These are phyloP conservation scores for Abrus pulchellus DNA, from an alignment of 306 rosid species.

Conservation along the genomic window DNA sequence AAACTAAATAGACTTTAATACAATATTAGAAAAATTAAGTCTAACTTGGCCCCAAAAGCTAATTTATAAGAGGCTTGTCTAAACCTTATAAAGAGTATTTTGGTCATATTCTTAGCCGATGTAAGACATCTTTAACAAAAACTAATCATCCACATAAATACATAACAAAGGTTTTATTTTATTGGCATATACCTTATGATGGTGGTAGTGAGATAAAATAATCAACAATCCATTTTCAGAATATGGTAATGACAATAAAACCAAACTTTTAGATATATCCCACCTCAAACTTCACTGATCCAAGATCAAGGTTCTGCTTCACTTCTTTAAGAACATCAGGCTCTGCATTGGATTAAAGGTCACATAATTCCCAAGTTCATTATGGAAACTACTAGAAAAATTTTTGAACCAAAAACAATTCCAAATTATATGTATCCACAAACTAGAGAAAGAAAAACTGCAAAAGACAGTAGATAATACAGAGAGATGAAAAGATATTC, in stretches of 20 bases:
- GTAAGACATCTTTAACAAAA: too few species aligned
- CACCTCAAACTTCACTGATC: constrained; percentile 97
- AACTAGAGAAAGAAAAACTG: constrained; percentile 3
- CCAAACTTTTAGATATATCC: constrained; percentile 32
- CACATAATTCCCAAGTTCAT: constrained; percentile 35
- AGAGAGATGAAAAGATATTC: background rate
- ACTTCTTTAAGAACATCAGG: constrained; percentile 98
- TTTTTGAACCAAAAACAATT: background rate
- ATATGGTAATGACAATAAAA: constrained; percentile 14
- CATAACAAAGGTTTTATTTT: background rate
- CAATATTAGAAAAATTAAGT: too few species aligned
- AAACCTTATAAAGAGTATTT: too few species aligned
- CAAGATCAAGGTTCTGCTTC: constrained; percentile 93
- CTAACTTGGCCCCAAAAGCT: too few species aligned
- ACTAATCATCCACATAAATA: background rate
- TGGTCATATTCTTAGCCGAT: too few species aligned
- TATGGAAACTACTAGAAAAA: constrained; percentile 19
- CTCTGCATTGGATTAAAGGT: constrained; percentile 64
- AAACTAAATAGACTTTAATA: too few species aligned
- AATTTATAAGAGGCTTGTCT: too few species aligned
- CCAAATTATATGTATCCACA: background rate
- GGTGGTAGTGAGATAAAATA: constrained; percentile 2
- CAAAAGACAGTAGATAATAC: background rate
- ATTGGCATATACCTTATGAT: background rate
- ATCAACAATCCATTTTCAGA: constrained; percentile 39